Percentiles rank a stretch among this genome's conserved stretches.
These are phyloP conservation scores for Hylodesmum podocarpum DNA, from an alignment of 306 rosid genomes.

Conservation along the genomic window DNA sequence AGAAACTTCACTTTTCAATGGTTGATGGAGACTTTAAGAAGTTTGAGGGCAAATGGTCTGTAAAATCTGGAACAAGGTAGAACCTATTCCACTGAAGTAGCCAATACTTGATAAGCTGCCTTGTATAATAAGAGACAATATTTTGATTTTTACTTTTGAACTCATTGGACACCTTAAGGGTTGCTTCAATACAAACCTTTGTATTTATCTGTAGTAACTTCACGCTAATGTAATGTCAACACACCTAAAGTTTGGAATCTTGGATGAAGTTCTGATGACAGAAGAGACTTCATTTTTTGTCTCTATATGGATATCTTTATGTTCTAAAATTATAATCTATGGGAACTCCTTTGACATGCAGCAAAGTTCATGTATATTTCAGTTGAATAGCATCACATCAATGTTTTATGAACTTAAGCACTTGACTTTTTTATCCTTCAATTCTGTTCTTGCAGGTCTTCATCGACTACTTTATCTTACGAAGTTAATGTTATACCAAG, in stretches of 20 bases:
- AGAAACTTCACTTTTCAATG: slow-evolving; percentile 91
- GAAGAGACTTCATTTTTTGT: slow-evolving; percentile 1
- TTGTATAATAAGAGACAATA: slow-evolving; percentile 12
- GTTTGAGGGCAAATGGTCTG: slow-evolving; percentile 94
- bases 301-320: slow-evolving; percentile 6
- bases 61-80: slow-evolving; percentile 79
- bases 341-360: background rate
- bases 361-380: background rate
- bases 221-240: background rate
- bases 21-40: slow-evolving; percentile 97
- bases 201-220: background rate
- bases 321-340: background rate
- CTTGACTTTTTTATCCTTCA: slow-evolving; percentile 10
- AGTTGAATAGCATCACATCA: background rate
- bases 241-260: background rate
- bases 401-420: background rate
- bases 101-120: background rate
- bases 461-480: slow-evolving; percentile 68
- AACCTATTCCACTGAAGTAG: slow-evolving; percentile 27
- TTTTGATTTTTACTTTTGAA: slow-evolving; percentile 12
- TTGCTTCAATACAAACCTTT: background rate
- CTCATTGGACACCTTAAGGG: background rate
- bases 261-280: slow-evolving; percentile 3
- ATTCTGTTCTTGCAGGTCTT: slow-evolving; percentile 54
- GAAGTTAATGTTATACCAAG: slow-evolving; percentile 95